Percentiles rank a stretch among this genome's conserved stretches.
These are phyloP conservation scores for Daldinia childiae DNA, from an alignment of 495 filamentous ascomycete species.

Conservation along the genomic window DNA sequence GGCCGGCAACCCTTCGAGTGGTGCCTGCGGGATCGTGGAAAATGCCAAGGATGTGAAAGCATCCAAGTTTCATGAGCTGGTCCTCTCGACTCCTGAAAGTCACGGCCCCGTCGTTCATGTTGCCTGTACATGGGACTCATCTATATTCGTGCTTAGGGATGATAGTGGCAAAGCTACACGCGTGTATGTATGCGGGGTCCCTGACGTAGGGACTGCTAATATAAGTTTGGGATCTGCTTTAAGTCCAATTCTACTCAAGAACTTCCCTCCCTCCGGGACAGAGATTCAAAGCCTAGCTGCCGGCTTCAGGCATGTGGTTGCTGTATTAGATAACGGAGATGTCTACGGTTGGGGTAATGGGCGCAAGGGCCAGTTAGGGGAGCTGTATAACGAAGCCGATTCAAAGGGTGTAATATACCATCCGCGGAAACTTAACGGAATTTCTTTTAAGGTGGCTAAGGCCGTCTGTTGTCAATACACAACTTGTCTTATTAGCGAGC, in stretches of 20 bases:
- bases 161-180: conserved; percentile 47
- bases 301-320: conserved; percentile 80
- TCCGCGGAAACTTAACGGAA: conserved; percentile 67
- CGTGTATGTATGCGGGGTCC: conserved; percentile 69
- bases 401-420: conserved; percentile 54
- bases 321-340: conserved; percentile 75
- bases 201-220: conserved; percentile 39
- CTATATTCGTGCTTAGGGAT: conserved; percentile 62
- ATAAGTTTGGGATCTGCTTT: neutral
- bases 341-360: conserved; percentile 90
- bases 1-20: conserved; percentile 67
- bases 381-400: conserved; percentile 44
- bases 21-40: conserved; percentile 59
- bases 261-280: conserved; percentile 68
- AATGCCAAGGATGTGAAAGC: conserved; percentile 9
- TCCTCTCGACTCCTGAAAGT: conserved; percentile 14
- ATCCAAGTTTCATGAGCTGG: conserved; percentile 42
- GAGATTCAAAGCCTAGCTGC: conserved; percentile 68
- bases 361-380: conserved; percentile 84
- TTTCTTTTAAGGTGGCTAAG: conserved; percentile 63
- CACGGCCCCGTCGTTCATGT: conserved; percentile 42
- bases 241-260: conserved; percentile 50
- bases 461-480: conserved; percentile 85
- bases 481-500: conserved; percentile 71
- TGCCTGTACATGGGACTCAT: conserved; percentile 82